phyloP scores from a whole-genome alignment of 108 stramenopile genomes.

The Schizochytrium sp. region DNA sequence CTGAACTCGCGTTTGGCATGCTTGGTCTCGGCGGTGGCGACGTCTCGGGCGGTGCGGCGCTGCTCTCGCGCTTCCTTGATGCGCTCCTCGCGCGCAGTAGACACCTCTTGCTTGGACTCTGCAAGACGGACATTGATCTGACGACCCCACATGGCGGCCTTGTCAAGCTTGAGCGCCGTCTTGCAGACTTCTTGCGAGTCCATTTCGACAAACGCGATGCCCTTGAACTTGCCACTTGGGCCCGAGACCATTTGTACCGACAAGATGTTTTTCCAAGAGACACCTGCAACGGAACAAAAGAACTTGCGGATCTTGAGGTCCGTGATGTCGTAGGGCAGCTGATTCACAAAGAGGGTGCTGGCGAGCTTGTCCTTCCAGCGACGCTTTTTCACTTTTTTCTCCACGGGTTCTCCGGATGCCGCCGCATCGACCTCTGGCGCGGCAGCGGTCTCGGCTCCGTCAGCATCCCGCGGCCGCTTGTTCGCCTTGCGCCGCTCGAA shows the following conservation, averaged over 20 bases:
- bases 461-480: neutral
- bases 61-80: neutral
- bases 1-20: neutral
- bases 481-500: neutral
- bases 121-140: neutral
- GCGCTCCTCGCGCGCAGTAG: neutral
- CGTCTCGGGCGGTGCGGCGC: neutral
- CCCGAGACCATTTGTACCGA: neutral
- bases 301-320: neutral
- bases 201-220: neutral
- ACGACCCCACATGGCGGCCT: neutral
- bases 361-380: neutral
- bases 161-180: neutral
- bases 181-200: neutral
- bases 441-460: neutral
- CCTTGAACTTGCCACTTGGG: neutral
- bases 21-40: neutral
- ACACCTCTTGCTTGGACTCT: neutral
- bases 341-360: slow-evolving; percentile 9
- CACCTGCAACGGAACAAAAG: neutral
- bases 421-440: neutral
- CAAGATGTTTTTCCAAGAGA: neutral
- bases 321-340: neutral
- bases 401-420: neutral
- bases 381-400: neutral